Base-by-base conservation (phyloP, 2,329 filamentous ascomycete species). In the Pestalotiopsis sp. region DNA sequence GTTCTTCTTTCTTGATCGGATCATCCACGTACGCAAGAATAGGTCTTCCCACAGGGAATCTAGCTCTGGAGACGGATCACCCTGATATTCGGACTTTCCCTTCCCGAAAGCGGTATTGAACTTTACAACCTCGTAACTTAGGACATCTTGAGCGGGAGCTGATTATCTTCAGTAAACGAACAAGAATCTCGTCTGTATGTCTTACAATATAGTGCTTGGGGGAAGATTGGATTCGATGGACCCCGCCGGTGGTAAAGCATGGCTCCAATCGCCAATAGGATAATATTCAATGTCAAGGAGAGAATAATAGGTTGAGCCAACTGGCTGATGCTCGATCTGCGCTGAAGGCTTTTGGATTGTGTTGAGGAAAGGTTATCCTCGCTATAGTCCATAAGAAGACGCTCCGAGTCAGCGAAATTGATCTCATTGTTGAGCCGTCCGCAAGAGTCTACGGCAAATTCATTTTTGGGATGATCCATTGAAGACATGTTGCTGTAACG, bases 191-290 rank as follows among this genome's bases (percentile, higher is more conserved):
- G 9, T 27, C 14, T 25, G 17, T 2, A 3, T 12, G 31, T 31
- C 57, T 60, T 36, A 60, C 57, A 60, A 60, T 60, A 60, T 36
- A 60, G 27, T 2, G 57, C 57, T 36, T 60, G 57, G 23, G 57
- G 57, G 25, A 60, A 60, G 13, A 60, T 60, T 27, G 57, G 23
- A 17, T 60, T 60, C 31, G 9, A 25, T n/a, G 17, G 20, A 60
- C 57, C 57, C n/a, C 20, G 23, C 17, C 57, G 12, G n/a, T 25
- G 57, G 57, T 60, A 60, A 2, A 60, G 57, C 13, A 27, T 17
- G 31, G 20, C 17, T 60, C 57, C 57, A 25, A 25, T 36, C 11
- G 31, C 17, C 23, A 36, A 14, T 14, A 60, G 31, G 14, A 20
- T 60, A 20, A 36, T 36, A 27, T 60, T 60, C 23, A 60, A 20